Base-by-base conservation (phyloP, 2,329 filamentous ascomycete species). In the Fusarium sp. region DNA sequence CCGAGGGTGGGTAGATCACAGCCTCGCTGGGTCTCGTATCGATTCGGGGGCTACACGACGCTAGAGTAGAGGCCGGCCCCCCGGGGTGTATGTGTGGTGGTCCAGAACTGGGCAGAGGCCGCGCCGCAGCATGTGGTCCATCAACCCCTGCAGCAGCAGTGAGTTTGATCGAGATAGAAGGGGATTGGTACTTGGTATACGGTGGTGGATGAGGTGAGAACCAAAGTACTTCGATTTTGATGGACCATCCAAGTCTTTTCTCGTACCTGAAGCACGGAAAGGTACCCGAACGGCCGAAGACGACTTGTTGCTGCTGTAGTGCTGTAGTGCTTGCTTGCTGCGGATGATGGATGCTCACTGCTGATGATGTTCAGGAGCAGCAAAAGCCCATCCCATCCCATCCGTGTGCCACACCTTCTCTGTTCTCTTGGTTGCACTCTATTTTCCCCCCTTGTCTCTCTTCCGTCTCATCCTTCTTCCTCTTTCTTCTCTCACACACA, bases 11-110 rank as follows among this genome's bases (percentile, higher is more conserved):
- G 49, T 53, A 67, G 29, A 59, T 58, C 61, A 71, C 68, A 58
- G 68, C 64, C 68, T 69, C 66, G 16, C 33, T 69, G 38, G 25
- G 29, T 27, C 67, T 65, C 67, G 67, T 70, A 69, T 58, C 42
- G 61, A 46, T 65, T 38, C 60, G 53, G 58, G 62, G 54, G 57
- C 44, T 68, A 61, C 57, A 44, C 36, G 16, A 59, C 67, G 44
- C 57, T 60, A 40, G 49, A 60, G 51, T 18, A 11, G 10, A 18
- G 6, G 16, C 25, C 25, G 16, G 9, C 8, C 18, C 18, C 18
- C 38, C 16, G 13, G 7, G 13, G 40, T 20, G 40, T 9, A 18
- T 42, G 40, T 16, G 10, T 18, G 42, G 42, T n/a, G 54, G 51
- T 44, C 56, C 54, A 58, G 64, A 50, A 33, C 27, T 4, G 31